Evolutionary conservation across 257 asterid species (phyloP).

Genomic region (Solanum bukasovii): DNA sequence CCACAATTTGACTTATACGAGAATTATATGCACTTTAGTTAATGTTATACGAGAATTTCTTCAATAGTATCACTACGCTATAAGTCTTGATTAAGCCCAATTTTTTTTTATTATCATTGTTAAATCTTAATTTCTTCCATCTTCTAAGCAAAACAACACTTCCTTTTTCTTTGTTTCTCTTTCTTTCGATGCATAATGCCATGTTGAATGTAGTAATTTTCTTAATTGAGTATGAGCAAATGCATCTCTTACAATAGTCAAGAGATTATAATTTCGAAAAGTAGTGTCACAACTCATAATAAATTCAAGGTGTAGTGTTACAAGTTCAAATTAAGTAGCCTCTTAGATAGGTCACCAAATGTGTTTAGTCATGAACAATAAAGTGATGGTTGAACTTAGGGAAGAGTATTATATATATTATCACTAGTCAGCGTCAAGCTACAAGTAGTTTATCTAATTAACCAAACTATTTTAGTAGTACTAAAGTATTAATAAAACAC

Average conservation of each 20-base stretch:
- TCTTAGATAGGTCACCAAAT: neutral
- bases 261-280: too few species aligned
- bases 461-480: neutral
- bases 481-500: neutral
- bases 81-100: neutral
- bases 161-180: too few species aligned
- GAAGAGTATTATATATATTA: neutral
- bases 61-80: neutral
- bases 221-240: neutral
- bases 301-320: neutral
- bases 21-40: neutral
- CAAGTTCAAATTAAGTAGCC: neutral
- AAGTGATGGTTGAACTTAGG: neutral
- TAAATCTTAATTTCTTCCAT: neutral
- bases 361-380: neutral
- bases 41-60: neutral
- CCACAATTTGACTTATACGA: neutral
- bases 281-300: neutral
- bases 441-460: neutral
- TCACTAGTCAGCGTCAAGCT: neutral
- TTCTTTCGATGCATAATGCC: too few species aligned
- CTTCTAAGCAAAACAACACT: neutral
- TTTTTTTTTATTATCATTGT: neutral
- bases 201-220: too few species aligned
- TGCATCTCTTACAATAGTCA: neutral